Conservation (phyloP, 208 protist genomes). For the Leishmania major region DNA sequence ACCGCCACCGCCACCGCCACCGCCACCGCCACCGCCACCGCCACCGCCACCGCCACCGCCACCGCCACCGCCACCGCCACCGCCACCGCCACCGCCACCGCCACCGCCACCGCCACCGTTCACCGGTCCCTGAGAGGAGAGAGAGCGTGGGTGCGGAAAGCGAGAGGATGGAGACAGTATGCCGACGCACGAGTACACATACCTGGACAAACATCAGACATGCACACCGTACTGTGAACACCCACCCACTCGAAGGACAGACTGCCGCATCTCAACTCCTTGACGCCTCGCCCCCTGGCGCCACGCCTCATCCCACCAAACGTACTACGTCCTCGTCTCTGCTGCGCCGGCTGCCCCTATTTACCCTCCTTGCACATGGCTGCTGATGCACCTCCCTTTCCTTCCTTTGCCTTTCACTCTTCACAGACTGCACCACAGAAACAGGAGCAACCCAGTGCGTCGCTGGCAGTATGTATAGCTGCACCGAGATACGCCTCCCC, state of each 20-base stretch:
- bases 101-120: background rate
- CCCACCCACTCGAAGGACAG: background rate
- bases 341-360: background rate
- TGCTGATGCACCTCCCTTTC: background rate
- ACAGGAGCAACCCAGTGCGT: background rate
- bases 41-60: no score
- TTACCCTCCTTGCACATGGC: background rate
- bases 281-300: background rate
- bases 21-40: no score
- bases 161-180: conserved; percentile 3
- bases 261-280: background rate
- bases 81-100: no score
- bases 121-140: background rate
- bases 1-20: background rate
- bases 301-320: background rate
- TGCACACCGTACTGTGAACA: background rate
- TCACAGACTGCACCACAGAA: background rate
- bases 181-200: conserved; percentile 1
- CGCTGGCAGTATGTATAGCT: background rate
- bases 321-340: background rate
- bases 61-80: no score
- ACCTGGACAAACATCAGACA: background rate
- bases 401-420: background rate
- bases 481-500: background rate
- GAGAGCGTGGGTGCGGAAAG: conserved; percentile 5